Evolutionary conservation across 306 rosid genomes (phyloP).

Genomic region (Calophaca sinica): DNA sequence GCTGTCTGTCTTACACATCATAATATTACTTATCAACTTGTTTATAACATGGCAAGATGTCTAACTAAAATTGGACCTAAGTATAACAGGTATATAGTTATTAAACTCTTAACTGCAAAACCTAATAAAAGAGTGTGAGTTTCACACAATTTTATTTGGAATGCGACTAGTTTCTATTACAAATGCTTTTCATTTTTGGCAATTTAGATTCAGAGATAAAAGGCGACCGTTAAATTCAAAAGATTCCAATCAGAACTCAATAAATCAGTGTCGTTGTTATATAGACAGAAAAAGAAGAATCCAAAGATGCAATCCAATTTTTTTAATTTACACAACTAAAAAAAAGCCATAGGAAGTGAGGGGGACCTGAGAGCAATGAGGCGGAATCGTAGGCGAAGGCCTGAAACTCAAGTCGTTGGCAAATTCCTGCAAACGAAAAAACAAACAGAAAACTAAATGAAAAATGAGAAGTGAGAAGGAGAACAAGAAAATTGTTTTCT

Average conservation of each 20-base stretch:
- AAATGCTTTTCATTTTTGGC: not conserved
- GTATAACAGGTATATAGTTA: too few species aligned
- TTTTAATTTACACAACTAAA: too few species aligned
- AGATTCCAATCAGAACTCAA: not conserved
- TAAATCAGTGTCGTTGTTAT: not conserved
- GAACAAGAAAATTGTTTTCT: not conserved
- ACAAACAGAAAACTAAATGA: not conserved
- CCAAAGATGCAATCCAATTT: not conserved
- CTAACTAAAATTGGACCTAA: too few species aligned
- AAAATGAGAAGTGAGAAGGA: not conserved
- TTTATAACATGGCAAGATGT: too few species aligned
- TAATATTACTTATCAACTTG: not conserved
- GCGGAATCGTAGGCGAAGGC: slow-evolving; percentile 29
- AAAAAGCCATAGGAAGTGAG: not conserved
- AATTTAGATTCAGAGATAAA: not conserved
- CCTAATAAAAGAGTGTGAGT: not conserved
- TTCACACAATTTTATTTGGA: not conserved
- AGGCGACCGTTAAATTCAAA: not conserved
- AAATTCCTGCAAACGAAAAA: slow-evolving; percentile 38
- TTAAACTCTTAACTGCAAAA: not conserved
- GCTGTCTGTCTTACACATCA: not conserved
- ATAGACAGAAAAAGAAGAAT: not conserved
- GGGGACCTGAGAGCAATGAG: slow-evolving; percentile 48
- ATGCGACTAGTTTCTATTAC: not conserved
- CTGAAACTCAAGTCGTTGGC: slow-evolving; percentile 6